Base-by-base conservation (phyloP, 108 stramenopile genomes). In the Chaetoceros tenuissimus region DNA sequence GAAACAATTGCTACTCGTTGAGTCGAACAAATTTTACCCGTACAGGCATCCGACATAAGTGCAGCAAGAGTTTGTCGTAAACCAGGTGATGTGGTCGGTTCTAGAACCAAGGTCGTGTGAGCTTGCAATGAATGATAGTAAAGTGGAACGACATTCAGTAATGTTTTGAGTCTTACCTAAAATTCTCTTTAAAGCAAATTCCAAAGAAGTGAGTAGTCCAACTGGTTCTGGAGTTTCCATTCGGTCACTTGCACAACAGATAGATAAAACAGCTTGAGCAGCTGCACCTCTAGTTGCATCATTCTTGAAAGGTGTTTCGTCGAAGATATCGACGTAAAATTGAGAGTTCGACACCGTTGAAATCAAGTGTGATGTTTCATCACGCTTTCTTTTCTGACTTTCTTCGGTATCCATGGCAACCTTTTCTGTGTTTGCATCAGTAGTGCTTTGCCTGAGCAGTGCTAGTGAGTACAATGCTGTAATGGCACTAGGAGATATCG, bases 21-120 rank as follows among this genome's bases (percentile, higher is more conserved):
- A 68, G 84, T 82, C 24, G 86, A 88, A 49, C 80, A 88, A 28
- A 92, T 79, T 57, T 81, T 88, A 29, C 90, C 86, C 5, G 84
- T 74, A 59, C 86, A 92, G 23, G 82, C 83, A 77, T 92, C 90
- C 50, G 86, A 57, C 90, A 92, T 92, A 18, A 92, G 72, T 27
- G 74, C 54, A 23, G 80, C 78, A 21, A 92, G 68, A 25, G 86
- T 85, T 18, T 88, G 80, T 22, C 84, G 78, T 8, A 92, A 71
- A 3, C 80, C 83, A 18, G 84, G 78, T 17, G 86, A 80, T 19
- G 79, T 80, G 18, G 45, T 54, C 16, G 62, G 53, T 19, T 71
- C 81, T 74, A 2, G 29, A 46, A 27, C 1, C 19, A 54, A 71
- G 45, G 22, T 47, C 23, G 10, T 19, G 5, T 28, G n/a, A n/a